These are phyloP conservation scores for Auricularia sp. DNA, from an alignment of 768 basidiomycete species.

Conservation along the genomic window DNA sequence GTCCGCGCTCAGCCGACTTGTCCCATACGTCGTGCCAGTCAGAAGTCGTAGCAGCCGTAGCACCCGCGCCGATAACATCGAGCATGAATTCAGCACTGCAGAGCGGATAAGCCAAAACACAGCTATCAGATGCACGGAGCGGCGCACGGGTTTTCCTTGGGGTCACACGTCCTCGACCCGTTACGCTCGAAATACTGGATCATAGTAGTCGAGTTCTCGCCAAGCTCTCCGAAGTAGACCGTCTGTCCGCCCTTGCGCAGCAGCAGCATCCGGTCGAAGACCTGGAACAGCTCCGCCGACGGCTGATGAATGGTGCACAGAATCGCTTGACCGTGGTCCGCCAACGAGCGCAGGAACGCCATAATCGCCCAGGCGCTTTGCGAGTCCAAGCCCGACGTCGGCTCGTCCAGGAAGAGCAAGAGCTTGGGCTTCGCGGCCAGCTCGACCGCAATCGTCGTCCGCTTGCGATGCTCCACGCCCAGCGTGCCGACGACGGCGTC, in stretches of 20 bases:
- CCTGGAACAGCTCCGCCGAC: conserved; percentile 74
- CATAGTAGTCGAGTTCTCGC: conserved; percentile 46
- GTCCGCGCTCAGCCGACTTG: conserved; percentile 39
- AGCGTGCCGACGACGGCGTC: conserved; percentile 72
- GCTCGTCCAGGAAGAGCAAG: conserved; percentile 16
- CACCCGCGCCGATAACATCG: conserved; percentile 66
- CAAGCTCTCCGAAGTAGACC: conserved; percentile 67
- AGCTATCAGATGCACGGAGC: too few species aligned
- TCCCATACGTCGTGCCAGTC: conserved; percentile 59
- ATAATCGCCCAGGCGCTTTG: conserved; percentile 61
- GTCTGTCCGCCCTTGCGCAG: conserved; percentile 68
- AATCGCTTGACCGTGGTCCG: conserved; percentile 76
- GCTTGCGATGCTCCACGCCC: conserved; percentile 63
- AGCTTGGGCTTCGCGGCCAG: conserved; percentile 60
- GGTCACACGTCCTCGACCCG: conserved; percentile 51
- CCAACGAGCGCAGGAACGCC: conserved; percentile 62
- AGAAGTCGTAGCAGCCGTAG: conserved; percentile 39
- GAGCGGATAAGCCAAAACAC: background rate
- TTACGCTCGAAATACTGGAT: conserved; percentile 69
- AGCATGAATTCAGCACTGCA: conserved; percentile 44
- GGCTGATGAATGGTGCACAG: conserved; percentile 65
- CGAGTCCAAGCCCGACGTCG: conserved; percentile 30
- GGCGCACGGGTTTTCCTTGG: conserved; percentile 52
- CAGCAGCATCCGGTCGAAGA: conserved; percentile 70
- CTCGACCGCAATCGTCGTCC: conserved; percentile 81